Conservation (phyloP, 768 basidiomycete genomes). For the Rhizopogon salebrosus region DNA sequence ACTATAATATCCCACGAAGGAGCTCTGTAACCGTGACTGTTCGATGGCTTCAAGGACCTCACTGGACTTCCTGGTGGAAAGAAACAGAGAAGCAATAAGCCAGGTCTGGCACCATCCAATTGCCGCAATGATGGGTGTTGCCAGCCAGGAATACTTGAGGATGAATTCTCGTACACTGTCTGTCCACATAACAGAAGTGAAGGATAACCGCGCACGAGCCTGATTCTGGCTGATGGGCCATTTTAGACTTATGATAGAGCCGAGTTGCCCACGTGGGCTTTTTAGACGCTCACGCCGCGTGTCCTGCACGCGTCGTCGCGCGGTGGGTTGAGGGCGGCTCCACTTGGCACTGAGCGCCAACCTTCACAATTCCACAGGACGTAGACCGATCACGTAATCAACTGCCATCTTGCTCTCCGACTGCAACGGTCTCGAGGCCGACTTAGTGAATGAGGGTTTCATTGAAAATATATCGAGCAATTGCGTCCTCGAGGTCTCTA, state of each 20-base stretch:
- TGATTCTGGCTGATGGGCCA: not conserved
- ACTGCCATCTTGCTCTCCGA: no score
- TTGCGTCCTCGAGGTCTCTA: not conserved
- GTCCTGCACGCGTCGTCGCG: no score
- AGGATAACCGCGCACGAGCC: not conserved
- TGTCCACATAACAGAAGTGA: not conserved
- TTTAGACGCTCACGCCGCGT: no score
- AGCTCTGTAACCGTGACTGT: not conserved
- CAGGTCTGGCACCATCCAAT: not conserved
- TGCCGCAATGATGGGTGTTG: conserved; percentile 1
- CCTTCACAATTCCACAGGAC: no score
- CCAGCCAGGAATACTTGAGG: not conserved
- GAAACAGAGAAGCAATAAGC: not conserved
- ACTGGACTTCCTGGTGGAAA: not conserved
- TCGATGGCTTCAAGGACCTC: not conserved
- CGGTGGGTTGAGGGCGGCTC: no score
- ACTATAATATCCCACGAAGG: not conserved
- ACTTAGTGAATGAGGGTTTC: not conserved
- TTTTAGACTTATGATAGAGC: not conserved
- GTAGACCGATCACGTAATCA: no score
- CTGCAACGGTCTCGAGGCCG: no score
- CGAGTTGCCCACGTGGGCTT: not conserved
- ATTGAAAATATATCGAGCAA: not conserved
- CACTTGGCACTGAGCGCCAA: no score
- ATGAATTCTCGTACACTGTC: not conserved